phyloP scores from a whole-genome alignment of 345 rosid species.

The rapeseed (Brassica napus) region DNA sequence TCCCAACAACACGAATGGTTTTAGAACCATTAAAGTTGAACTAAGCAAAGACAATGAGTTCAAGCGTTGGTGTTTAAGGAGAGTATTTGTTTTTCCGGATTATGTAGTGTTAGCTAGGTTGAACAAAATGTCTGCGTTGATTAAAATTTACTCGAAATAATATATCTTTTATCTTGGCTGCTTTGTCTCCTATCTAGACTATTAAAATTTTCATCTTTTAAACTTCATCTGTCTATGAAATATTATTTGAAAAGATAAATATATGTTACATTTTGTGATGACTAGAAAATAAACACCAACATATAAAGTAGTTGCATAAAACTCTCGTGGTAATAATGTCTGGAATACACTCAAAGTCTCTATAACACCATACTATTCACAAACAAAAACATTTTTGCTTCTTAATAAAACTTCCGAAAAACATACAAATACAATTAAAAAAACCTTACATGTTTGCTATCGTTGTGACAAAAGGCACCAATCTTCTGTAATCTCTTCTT shows the following conservation, averaged over 20 bases:
- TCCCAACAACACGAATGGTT: too few species aligned
- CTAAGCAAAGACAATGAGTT: too few species aligned
- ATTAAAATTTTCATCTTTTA: too few species aligned
- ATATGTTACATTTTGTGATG: not conserved
- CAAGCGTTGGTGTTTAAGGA: too few species aligned
- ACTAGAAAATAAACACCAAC: not conserved
- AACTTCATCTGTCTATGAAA: not conserved
- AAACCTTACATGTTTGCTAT: conserved; percentile 15
- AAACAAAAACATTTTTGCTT: conserved; percentile 29
- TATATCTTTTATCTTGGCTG: too few species aligned
- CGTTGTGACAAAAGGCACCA: conserved; percentile 89
- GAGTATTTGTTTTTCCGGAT: too few species aligned
- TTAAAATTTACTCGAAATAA: too few species aligned
- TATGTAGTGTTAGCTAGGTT: too few species aligned
- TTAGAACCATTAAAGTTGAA: too few species aligned
- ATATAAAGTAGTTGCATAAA: conserved; percentile 16
- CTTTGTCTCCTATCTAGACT: too few species aligned
- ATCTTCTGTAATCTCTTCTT: conserved; percentile 80
- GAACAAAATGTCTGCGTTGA: too few species aligned
- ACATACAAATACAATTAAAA: conserved; percentile 3
- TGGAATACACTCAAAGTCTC: conserved; percentile 28
- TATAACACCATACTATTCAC: conserved; percentile 31
- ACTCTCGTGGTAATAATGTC: not conserved
- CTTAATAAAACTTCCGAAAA: conserved; percentile 11
- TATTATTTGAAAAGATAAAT: not conserved